These are phyloP conservation scores for Kuraishia hungarica DNA, from an alignment of 805 yeast genomes.

Conservation along the genomic window DNA sequence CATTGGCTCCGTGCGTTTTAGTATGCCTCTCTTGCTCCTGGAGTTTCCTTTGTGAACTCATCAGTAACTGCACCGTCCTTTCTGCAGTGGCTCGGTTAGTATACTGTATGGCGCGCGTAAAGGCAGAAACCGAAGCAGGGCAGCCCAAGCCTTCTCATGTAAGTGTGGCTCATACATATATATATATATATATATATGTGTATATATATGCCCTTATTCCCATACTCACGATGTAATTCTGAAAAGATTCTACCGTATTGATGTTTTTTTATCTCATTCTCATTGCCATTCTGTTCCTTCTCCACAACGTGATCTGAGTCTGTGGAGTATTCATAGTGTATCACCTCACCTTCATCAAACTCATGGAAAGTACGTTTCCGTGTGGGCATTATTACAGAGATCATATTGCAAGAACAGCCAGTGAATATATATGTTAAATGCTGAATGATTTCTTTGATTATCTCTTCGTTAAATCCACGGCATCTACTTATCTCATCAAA, in stretches of 20 bases:
- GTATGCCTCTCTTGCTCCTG: constrained; percentile 1
- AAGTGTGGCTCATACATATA: too few species aligned
- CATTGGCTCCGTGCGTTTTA: neutral
- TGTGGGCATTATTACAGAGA: constrained; percentile 1
- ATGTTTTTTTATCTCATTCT: constrained; percentile 6
- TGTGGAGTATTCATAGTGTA: neutral
- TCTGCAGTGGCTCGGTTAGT: constrained; percentile 8
- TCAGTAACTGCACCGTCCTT: constrained; percentile 18
- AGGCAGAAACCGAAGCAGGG: too few species aligned
- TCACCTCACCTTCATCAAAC: constrained; percentile 3
- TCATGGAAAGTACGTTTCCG: neutral
- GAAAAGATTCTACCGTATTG: neutral
- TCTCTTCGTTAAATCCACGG: too few species aligned
- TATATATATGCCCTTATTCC: neutral
- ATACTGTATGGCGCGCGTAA: neutral
- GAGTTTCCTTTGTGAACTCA: constrained; percentile 14
- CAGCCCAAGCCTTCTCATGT: too few species aligned
- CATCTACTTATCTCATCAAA: too few species aligned
- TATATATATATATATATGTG: neutral
- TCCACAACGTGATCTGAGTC: constrained; percentile 1
- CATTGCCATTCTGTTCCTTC: constrained; percentile 8
- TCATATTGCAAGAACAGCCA: neutral
- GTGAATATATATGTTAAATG: too few species aligned
- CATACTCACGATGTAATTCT: constrained; percentile 15
- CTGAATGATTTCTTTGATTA: too few species aligned